phyloP scores from a whole-genome alignment of 2,329 filamentous ascomycete species.

The Colletotrichum sidae region DNA sequence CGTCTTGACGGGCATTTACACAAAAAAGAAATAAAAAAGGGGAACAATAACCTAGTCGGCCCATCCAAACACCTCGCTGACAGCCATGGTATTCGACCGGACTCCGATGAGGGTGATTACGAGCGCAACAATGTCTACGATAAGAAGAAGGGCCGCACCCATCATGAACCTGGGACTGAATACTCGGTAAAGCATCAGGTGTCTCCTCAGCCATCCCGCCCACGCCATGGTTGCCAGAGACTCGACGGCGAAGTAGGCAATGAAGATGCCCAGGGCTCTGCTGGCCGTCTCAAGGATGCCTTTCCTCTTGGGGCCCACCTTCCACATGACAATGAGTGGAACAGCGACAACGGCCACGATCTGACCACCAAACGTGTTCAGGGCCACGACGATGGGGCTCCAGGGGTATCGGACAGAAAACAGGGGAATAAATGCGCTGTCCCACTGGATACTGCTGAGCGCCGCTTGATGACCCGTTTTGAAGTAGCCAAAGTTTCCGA shows the following conservation, averaged over 20 bases:
- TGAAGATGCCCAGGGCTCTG: slow-evolving; percentile 78
- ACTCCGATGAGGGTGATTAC: slow-evolving; percentile 79
- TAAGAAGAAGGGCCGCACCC: slow-evolving; percentile 75
- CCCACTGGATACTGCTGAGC: slow-evolving; percentile 92
- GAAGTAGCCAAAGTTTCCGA: slow-evolving; percentile 96
- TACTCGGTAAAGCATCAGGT: slow-evolving; percentile 96
- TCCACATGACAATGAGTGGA: slow-evolving; percentile 89
- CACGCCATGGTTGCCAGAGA: slow-evolving; percentile 89
- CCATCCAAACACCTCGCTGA: slow-evolving; percentile 92
- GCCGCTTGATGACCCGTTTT: slow-evolving; percentile 97
- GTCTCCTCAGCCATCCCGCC: slow-evolving; percentile 87
- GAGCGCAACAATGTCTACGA: slow-evolving; percentile 82
- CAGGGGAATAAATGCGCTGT: slow-evolving; percentile 91
- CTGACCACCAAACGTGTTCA: slow-evolving; percentile 92
- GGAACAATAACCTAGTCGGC: slow-evolving; percentile 53
- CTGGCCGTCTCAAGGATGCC: slow-evolving; percentile 77
- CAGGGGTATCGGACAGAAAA: slow-evolving; percentile 88
- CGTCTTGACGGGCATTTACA: background rate
- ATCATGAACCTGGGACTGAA: slow-evolving; percentile 94
- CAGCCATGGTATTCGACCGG: slow-evolving; percentile 80
- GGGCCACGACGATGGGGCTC: slow-evolving; percentile 81
- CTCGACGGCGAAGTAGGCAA: slow-evolving; percentile 85
- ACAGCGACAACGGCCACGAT: slow-evolving; percentile 84
- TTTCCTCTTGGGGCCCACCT: slow-evolving; percentile 80
- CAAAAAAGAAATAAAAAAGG: background rate